Evolutionary conservation across 768 basidiomycete species (phyloP).

Genomic region (Phanerochaete sordida): DNA sequence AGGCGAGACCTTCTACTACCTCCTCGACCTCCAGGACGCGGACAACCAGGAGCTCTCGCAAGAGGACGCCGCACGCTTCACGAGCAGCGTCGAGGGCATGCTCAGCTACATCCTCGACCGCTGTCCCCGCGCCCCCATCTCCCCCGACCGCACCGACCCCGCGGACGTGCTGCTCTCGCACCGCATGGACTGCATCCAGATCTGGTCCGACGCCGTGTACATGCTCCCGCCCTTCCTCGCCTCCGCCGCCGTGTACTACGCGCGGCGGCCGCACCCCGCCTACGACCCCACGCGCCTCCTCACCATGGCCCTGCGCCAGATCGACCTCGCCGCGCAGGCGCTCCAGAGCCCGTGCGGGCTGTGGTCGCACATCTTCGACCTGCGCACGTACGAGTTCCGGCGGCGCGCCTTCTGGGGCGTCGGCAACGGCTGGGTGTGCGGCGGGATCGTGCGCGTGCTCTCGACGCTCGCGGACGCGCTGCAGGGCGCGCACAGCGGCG

Average conservation of each 20-base stretch:
- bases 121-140: conserved; percentile 14
- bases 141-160: not conserved
- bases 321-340: conserved; percentile 13
- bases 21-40: not conserved
- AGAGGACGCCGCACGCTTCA: not conserved
- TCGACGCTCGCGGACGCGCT: conserved; percentile 4
- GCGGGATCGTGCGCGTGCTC: conserved; percentile 20
- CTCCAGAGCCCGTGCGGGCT: conserved; percentile 14
- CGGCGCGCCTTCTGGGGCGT: conserved; percentile 21
- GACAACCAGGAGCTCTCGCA: not conserved
- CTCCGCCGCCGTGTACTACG: conserved; percentile 11
- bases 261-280: not conserved
- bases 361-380: conserved; percentile 21
- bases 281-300: conserved; percentile 3
- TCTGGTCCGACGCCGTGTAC: conserved; percentile 21
- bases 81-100: conserved; percentile 13
- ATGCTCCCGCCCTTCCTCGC: conserved; percentile 21
- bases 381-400: conserved; percentile 11
- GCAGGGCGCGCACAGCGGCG: not conserved
- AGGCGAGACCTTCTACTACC: conserved; percentile 16
- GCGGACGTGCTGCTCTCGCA: conserved; percentile 13
- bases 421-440: conserved; percentile 25
- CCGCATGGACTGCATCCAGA: conserved; percentile 14
- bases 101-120: conserved; percentile 12
- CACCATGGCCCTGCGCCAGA: conserved; percentile 11